Evolutionary conservation across 305 asterid species (phyloP).

Genomic region (Fraxinus velutina): DNA sequence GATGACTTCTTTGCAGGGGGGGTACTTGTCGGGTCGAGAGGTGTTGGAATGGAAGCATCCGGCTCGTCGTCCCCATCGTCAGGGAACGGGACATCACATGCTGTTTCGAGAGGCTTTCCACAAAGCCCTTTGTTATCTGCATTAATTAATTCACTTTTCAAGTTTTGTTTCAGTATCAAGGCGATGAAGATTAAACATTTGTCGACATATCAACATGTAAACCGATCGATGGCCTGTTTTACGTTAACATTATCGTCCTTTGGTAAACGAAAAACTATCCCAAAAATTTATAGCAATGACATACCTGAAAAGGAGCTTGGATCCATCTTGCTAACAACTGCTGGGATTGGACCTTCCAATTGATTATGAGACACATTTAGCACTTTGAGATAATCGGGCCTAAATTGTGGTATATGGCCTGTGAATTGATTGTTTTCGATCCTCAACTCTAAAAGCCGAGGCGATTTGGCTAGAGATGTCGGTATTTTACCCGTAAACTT

Average conservation of each 20-base stretch:
- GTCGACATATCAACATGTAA: neutral
- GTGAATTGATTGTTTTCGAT: constrained; percentile 63
- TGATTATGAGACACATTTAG: constrained; percentile 70
- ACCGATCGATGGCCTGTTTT: neutral
- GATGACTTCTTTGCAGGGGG: constrained; percentile 3
- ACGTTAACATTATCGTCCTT: neutral
- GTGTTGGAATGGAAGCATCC: neutral
- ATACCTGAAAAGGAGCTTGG: constrained; percentile 51
- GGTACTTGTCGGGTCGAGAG: neutral
- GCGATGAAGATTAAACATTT: neutral
- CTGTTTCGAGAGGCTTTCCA: constrained; percentile 46
- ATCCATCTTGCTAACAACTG: constrained; percentile 37
- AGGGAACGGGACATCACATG: constrained; percentile 34
- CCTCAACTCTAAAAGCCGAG: constrained; percentile 61
- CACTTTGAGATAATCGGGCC: constrained; percentile 35
- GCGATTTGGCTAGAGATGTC: constrained; percentile 49
- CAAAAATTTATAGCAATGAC: neutral
- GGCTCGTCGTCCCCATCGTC: neutral
- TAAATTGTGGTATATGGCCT: constrained; percentile 54
- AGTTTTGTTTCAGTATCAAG: neutral
- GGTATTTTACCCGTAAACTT: constrained; percentile 61
- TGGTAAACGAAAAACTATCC: neutral
- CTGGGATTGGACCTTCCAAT: constrained; percentile 71
- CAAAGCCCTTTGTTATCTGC: constrained; percentile 69
- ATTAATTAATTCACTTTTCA: neutral